A percentile compares a stretch with the other conserved stretches of the same genome.
phyloP scores from a whole-genome alignment of 768 basidiomycete genomes.

The Lentinula sp. region DNA sequence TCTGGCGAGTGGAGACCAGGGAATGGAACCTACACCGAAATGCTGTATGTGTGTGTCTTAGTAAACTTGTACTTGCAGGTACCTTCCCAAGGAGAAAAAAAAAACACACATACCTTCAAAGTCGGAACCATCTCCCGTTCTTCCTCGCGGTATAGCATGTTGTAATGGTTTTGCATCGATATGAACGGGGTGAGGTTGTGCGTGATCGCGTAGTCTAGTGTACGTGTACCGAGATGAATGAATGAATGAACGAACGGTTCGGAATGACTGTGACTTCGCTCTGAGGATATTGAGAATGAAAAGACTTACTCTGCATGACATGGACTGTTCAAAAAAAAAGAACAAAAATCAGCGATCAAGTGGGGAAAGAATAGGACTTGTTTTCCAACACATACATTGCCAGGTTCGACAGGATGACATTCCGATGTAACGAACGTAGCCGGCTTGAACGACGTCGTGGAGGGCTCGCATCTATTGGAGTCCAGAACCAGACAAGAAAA shows the following conservation, averaged over 20 bases:
- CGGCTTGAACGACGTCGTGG: slow-evolving; percentile 43
- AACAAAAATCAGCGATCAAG: not conserved
- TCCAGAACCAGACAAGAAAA: not conserved
- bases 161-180: slow-evolving; percentile 62
- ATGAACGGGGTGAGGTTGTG: slow-evolving; percentile 48
- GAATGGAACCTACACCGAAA: slow-evolving; percentile 38
- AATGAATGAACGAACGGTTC: not conserved
- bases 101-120: slow-evolving; percentile 17
- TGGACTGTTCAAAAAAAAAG: slow-evolving; percentile 1
- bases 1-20: slow-evolving; percentile 32
- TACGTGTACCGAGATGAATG: not conserved
- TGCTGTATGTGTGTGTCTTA: slow-evolving; percentile 14
- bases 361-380: too few species aligned
- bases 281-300: not conserved
- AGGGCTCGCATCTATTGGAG: slow-evolving; percentile 40
- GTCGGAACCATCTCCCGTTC: slow-evolving; percentile 53
- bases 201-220: slow-evolving; percentile 31
- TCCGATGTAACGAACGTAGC: slow-evolving; percentile 41
- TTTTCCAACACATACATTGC: slow-evolving; percentile 29
- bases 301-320: slow-evolving; percentile 2
- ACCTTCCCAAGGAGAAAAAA: too few species aligned
- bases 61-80: not conserved
- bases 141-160: slow-evolving; percentile 53
- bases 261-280: too few species aligned
- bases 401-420: slow-evolving; percentile 12